These are phyloP conservation scores for Ogataea pilisensis DNA, from an alignment of 805 yeast genomes.

Conservation along the genomic window DNA sequence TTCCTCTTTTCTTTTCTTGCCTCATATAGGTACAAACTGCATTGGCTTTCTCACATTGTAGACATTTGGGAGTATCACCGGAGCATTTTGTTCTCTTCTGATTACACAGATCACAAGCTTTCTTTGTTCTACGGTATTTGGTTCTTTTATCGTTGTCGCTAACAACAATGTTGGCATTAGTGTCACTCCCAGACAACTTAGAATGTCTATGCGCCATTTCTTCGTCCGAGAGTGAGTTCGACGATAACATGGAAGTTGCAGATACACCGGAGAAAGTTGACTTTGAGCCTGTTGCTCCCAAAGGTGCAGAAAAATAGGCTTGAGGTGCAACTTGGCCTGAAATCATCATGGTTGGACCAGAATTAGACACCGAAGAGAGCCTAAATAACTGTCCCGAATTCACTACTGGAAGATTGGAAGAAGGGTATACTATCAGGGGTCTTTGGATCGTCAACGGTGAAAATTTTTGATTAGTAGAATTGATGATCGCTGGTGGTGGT, in stretches of 20 bases:
- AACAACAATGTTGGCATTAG: background rate
- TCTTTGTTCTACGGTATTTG: conserved; percentile 21
- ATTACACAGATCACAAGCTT: conserved; percentile 48
- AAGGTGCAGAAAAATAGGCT: no score
- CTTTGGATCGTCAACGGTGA: background rate
- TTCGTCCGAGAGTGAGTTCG: background rate
- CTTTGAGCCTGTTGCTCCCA: no score
- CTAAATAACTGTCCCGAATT: background rate
- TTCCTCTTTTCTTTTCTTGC: conserved; percentile 42
- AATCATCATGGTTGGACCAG: background rate
- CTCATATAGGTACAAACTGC: conserved; percentile 38
- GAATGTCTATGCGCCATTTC: background rate
- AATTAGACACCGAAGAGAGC: background rate
- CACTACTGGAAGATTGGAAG: background rate
- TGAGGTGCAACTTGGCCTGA: background rate
- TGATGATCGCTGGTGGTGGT: background rate
- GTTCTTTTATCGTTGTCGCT: no score
- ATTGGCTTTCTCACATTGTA: conserved; percentile 34
- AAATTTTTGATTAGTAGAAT: background rate
- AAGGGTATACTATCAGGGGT: background rate
- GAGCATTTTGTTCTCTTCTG: conserved; percentile 45
- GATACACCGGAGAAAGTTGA: no score
- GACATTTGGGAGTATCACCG: conserved; percentile 40
- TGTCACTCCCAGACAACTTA: background rate
- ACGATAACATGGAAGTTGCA: background rate